A percentile compares a stretch with the other conserved stretches of the same genome.
These are phyloP conservation scores for Diutina siamensis DNA, from an alignment of 1,139 yeast genomes.

Conservation along the genomic window DNA sequence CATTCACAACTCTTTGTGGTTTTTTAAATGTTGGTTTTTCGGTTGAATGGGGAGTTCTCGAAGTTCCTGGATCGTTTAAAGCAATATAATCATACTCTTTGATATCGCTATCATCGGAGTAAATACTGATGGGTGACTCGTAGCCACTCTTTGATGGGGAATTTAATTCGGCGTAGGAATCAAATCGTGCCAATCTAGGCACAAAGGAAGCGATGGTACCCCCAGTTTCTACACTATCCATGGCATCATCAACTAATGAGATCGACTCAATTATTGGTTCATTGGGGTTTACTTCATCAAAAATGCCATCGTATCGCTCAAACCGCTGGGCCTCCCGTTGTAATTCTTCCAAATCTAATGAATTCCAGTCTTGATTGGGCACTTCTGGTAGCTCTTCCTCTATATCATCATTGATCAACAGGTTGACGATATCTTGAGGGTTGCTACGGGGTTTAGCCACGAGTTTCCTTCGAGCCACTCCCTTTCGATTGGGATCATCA, in stretches of 20 bases:
- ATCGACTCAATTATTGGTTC: too few species aligned
- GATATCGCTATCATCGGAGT: conserved; percentile 2
- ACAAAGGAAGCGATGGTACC: too few species aligned
- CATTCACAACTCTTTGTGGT: neutral
- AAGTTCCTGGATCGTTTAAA: neutral
- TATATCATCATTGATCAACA: neutral
- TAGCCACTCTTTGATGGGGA: neutral
- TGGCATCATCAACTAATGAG: too few species aligned
- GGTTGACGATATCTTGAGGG: too few species aligned
- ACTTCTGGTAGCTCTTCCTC: neutral
- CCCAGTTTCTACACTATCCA: too few species aligned
- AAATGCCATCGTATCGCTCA: neutral
- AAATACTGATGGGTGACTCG: neutral
- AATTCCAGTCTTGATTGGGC: neutral
- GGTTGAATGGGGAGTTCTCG: neutral
- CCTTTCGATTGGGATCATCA: conserved; percentile 1
- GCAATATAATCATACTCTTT: neutral
- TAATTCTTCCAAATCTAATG: neutral
- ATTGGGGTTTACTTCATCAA: neutral
- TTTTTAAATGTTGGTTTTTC: too few species aligned
- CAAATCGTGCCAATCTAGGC: neutral
- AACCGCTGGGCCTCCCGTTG: neutral
- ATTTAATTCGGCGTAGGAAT: neutral
- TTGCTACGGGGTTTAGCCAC: neutral
- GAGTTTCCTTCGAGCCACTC: neutral